Base-by-base conservation (phyloP, 257 asterid genomes). In the Nicotiana tabacum region DNA sequence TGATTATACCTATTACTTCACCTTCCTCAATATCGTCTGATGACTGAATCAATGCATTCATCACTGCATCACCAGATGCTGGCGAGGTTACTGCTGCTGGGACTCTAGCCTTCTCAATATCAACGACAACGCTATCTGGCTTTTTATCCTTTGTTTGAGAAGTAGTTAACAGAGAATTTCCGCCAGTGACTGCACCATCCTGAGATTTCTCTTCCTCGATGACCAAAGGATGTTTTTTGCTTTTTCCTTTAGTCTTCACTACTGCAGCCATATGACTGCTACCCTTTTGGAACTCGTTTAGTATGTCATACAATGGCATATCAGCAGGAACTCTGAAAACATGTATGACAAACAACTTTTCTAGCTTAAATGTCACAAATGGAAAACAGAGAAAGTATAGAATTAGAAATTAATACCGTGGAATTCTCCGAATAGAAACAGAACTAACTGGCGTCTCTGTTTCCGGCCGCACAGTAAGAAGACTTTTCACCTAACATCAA, bases 181-280 rank as follows among this genome's bases (percentile, higher is more conserved):
- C 89, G 37, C 80, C 83, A 33, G 77, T 48, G 80, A 81, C 67
- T 84, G 85, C 89, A 66, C 68, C 84, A 84, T 86, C 93, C 82
- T 88, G 94, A 33, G 83, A 30, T 69, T 83, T 89, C 85, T 88
- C 95, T 83, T 84, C 81, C 51, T 85, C 86, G 32, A 86, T 78
- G 15, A 84, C 87, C 30, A 90, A 80, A 10, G 93, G 90, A 53
- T 88, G 88, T 16, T 53, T 90, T 80, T 78, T 85, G 82, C 80
- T 89, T 84, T 83, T 86, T 48, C 89, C 90, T 88, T 87, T 92
- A 68, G 89, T 83, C 87, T 82, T 95, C 87, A 95, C 94, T 53
- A 95, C 98, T 67, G 95, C 98, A 58, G 98, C 98, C 98, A 95
- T 92, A 77, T 95, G 98, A 80, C 98, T 93, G 89, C 95, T 87